A percentile compares a stretch with the other conserved stretches of the same genome.
Evolutionary conservation across 768 basidiomycete species (phyloP).

Genomic region (Holtermannia corniformis): DNA sequence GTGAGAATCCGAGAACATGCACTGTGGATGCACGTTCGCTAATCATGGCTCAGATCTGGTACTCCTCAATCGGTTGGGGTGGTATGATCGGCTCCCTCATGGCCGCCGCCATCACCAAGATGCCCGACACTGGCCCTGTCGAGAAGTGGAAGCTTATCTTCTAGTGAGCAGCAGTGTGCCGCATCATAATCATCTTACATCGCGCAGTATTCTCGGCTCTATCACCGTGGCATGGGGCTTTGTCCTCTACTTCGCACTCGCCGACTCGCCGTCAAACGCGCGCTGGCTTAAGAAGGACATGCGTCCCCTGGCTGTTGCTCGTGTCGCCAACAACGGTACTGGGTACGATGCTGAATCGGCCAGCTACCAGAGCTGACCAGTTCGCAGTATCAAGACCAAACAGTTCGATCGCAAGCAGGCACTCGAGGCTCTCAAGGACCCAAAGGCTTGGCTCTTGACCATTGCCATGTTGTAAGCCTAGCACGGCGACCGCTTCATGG

Average conservation of each 20-base stretch:
- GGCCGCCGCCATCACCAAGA: constrained; percentile 38
- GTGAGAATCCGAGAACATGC: too few species aligned
- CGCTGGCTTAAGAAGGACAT: constrained; percentile 35
- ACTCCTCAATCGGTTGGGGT: constrained; percentile 38
- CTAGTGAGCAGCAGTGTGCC: constrained; percentile 1
- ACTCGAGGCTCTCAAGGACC: constrained; percentile 29
- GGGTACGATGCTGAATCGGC: constrained; percentile 3
- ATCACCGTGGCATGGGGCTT: constrained; percentile 36
- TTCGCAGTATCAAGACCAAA: constrained; percentile 38
- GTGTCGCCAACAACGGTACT: constrained; percentile 37
- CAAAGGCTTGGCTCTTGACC: constrained; percentile 36
- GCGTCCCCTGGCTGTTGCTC: constrained; percentile 36
- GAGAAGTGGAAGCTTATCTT: constrained; percentile 31
- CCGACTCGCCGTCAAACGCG: constrained; percentile 38
- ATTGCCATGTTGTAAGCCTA: constrained; percentile 40
- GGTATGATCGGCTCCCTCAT: constrained; percentile 41
- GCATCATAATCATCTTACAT: neutral
- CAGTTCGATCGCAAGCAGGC: constrained; percentile 35
- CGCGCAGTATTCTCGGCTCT: constrained; percentile 30
- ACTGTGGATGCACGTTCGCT: too few species aligned
- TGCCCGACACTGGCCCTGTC: constrained; percentile 2
- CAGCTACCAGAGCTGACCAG: neutral
- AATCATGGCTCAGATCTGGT: too few species aligned
- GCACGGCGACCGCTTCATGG: neutral
- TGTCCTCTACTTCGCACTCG: constrained; percentile 40